These are phyloP conservation scores for Saccharomyces hybrid DNA, from an alignment of 1,139 yeast genomes.

Conservation along the genomic window DNA sequence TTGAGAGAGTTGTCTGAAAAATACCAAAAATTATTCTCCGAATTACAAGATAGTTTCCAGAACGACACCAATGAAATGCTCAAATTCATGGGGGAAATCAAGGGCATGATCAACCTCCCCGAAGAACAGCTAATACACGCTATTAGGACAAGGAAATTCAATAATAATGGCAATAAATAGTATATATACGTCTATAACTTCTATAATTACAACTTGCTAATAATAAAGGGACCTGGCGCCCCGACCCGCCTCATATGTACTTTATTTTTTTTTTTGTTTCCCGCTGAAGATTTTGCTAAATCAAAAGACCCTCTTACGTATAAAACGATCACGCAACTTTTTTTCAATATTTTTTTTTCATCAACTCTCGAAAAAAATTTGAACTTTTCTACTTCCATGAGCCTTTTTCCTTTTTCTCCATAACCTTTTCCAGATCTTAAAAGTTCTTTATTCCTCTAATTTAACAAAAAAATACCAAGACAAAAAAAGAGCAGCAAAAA, in stretches of 20 bases:
- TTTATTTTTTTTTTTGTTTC: not conserved
- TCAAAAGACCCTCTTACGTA: constrained; percentile 5
- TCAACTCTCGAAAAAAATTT: not conserved
- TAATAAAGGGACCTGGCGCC: not conserved
- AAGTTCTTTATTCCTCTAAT: constrained; percentile 1
- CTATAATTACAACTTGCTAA: not conserved
- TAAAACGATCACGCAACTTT: constrained; percentile 16
- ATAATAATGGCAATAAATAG: not conserved
- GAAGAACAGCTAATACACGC: constrained; percentile 30
- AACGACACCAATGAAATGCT: constrained; percentile 34
- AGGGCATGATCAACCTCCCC: constrained; percentile 31
- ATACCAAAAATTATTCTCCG: constrained; percentile 30
- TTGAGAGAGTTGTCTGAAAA: constrained; percentile 31
- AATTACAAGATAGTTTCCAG: constrained; percentile 31
- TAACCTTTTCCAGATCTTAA: not conserved
- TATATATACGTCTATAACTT: not conserved
- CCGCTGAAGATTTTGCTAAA: not conserved
- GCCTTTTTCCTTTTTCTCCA: not conserved
- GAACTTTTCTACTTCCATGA: constrained; percentile 1
- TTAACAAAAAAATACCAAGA: constrained; percentile 5
- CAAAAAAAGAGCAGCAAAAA: constrained; percentile 15
- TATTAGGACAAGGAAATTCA: constrained; percentile 20
- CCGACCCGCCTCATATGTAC: not conserved
- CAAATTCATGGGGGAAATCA: constrained; percentile 30
- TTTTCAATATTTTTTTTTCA: constrained; percentile 5